Evolutionary conservation across 768 basidiomycete species (phyloP).

Genomic region (Mycena leptocephala): DNA sequence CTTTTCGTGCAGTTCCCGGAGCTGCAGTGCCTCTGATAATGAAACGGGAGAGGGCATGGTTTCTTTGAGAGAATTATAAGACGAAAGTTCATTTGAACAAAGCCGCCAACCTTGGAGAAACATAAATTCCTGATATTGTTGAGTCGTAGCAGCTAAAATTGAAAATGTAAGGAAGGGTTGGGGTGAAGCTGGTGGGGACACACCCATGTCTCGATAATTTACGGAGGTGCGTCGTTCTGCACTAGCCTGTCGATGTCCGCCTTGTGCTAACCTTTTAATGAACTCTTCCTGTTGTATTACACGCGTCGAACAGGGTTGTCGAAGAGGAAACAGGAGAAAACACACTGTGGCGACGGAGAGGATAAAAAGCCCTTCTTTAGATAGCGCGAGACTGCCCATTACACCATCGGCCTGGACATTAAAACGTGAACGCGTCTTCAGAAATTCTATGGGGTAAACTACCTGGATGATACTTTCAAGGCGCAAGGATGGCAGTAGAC

Average conservation of each 20-base stretch:
- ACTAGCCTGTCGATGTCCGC: constrained; percentile 77
- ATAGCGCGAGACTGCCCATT: constrained; percentile 75
- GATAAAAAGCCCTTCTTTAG: constrained; percentile 83
- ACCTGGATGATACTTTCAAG: constrained; percentile 75
- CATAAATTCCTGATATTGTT: constrained; percentile 79
- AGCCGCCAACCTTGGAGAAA: constrained; percentile 73
- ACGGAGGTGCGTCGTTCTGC: constrained; percentile 72
- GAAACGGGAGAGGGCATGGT: constrained; percentile 77
- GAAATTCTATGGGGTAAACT: neutral
- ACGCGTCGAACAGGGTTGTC: constrained; percentile 21
- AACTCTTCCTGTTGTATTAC: constrained; percentile 85
- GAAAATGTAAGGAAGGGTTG: constrained; percentile 32
- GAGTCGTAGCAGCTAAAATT: constrained; percentile 70
- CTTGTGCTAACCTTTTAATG: constrained; percentile 81
- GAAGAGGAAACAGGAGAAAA: constrained; percentile 12
- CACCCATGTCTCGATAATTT: constrained; percentile 85
- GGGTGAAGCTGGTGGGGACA: constrained; percentile 40
- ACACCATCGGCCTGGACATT: constrained; percentile 80
- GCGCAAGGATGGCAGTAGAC: constrained; percentile 75
- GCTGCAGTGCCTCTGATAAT: constrained; percentile 72
- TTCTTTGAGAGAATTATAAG: constrained; percentile 56
- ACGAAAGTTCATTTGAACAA: constrained; percentile 6
- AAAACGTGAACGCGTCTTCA: constrained; percentile 9
- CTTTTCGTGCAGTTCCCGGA: constrained; percentile 68
- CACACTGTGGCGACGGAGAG: constrained; percentile 84